Conservation (phyloP, 305 asterid genomes). For the Fraxinus sp. region DNA sequence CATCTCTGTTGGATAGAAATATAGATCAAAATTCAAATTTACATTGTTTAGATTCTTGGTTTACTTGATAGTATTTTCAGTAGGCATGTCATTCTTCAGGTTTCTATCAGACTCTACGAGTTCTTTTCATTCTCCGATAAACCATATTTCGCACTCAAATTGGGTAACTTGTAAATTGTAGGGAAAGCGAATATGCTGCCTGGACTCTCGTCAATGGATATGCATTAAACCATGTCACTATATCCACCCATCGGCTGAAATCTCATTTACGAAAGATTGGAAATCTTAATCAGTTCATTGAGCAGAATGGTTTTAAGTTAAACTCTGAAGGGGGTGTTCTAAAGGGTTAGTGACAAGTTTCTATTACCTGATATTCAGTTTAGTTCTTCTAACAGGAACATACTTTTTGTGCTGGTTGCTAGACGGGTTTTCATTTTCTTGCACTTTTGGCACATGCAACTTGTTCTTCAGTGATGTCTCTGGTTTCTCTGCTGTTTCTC, state of each 20-base stretch:
- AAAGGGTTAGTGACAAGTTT: conserved; percentile 58
- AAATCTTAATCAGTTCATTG: conserved; percentile 68
- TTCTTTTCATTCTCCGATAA: background rate
- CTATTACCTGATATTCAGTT: background rate
- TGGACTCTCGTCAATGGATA: conserved; percentile 96
- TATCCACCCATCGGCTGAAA: conserved; percentile 75
- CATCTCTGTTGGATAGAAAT: background rate
- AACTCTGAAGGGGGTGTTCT: conserved; percentile 89
- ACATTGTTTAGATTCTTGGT: background rate
- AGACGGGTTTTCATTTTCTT: background rate
- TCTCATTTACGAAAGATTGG: conserved; percentile 53
- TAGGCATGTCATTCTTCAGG: background rate
- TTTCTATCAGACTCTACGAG: background rate
- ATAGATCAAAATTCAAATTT: background rate
- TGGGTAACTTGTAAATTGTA: conserved; percentile 31
- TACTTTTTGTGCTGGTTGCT: background rate
- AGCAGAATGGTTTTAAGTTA: conserved; percentile 77
- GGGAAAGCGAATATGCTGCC: conserved; percentile 99
- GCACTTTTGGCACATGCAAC: background rate
- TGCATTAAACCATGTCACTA: conserved; percentile 75
- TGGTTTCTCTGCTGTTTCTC: background rate
- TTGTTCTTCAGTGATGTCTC: background rate
- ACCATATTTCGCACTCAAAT: background rate
- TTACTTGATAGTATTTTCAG: background rate
- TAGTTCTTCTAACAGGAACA: background rate